Base-by-base conservation (phyloP, 305 asterid species). In the Salvia sclarea region DNA sequence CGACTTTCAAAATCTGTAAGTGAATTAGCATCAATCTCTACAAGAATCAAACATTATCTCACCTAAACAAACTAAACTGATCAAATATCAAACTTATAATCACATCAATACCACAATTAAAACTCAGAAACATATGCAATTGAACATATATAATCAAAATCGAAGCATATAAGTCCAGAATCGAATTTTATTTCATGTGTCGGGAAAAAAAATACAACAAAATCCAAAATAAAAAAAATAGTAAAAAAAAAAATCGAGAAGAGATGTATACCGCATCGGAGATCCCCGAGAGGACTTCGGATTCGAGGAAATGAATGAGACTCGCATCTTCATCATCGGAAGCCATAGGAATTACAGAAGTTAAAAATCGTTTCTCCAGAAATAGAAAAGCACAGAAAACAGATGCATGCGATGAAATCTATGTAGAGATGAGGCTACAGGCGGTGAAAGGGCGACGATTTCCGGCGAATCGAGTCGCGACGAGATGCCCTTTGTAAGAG, bases 241-340 rank as follows among this genome's bases (percentile, higher is more conserved):
- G 5, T 43, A 25, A 61, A 55, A 72, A 14, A 8, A 25, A 61
- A 55, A 72, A 14, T 12, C 10, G 47, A 31, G 2, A 49, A 30
- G 49, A 62, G 8, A 49, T 2, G 11, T 0, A 35, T 61, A 87
- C 99, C 98, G 68, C 85, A 60, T 95, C 96, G 76, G 95, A 87
- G 70, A 84, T 24, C 59, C 76, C 89, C 2, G 87, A 78, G 53
- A 89, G 88, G 63, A 91, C 81, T 66, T 95, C 99, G 6, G 89
- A 80, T 82, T 95, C 98, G 44, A 95, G 94, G 76, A 86, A 95
- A 62, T 83, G 85, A 48, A 85, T 97, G 62, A 95, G 98, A 64
- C 61, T 73, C 70, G 85, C 97, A 65, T 81, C 97, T 56, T 95
- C 99, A 56, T 95, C 98, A 47, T 91, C 96, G 18, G 92, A 84